Conservation (phyloP, 2,329 filamentous ascomycete species). For the Shiraia sp. region DNA sequence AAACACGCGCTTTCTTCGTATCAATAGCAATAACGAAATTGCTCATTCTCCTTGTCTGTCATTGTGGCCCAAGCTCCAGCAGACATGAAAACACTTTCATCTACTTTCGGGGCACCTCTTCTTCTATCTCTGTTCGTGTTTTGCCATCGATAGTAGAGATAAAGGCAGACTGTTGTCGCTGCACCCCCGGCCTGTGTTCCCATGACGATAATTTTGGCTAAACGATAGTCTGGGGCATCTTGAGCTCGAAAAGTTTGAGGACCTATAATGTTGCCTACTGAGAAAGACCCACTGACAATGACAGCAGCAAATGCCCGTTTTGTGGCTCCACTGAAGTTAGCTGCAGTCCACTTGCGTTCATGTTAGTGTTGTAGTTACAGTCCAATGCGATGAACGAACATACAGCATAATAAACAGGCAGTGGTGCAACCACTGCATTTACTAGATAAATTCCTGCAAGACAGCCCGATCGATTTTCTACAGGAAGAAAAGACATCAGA, state of each 20-base stretch:
- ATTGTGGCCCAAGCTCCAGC: slow-evolving; percentile 1
- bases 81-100: slow-evolving; percentile 4
- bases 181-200: slow-evolving; percentile 33
- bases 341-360: slow-evolving; percentile 10
- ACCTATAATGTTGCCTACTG: slow-evolving; percentile 41
- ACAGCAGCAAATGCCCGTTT: slow-evolving; percentile 42
- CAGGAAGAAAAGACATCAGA: slow-evolving; percentile 23
- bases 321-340: slow-evolving; percentile 35
- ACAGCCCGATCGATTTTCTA: slow-evolving; percentile 11
- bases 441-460: slow-evolving; percentile 26
- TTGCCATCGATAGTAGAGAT: slow-evolving; percentile 18
- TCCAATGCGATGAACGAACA: not conserved
- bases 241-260: slow-evolving; percentile 23
- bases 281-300: slow-evolving; percentile 40
- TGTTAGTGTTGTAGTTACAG: not conserved
- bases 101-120: not conserved
- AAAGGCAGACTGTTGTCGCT: slow-evolving; percentile 12
- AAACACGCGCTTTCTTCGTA: too few species aligned
- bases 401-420: slow-evolving; percentile 17
- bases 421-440: slow-evolving; percentile 19
- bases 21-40: slow-evolving; percentile 17
- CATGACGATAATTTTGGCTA: slow-evolving; percentile 50
- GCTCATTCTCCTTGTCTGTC: slow-evolving; percentile 4
- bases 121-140: slow-evolving; percentile 9
- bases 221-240: slow-evolving; percentile 28